phyloP scores from a whole-genome alignment of 352 stramenopile genomes.

The Phytophthora nicotianae region DNA sequence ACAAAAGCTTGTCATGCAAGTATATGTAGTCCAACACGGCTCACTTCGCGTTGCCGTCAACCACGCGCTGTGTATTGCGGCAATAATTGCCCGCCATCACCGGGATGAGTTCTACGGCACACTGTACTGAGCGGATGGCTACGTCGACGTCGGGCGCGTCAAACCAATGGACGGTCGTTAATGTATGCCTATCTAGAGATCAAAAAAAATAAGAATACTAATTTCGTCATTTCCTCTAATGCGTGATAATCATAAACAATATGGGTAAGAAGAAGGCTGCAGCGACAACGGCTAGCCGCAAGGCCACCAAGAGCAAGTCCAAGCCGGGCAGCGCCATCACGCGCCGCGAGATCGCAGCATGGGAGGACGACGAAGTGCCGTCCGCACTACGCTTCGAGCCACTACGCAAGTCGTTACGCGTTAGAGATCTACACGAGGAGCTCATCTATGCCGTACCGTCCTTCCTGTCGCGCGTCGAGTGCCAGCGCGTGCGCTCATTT shows the following conservation, averaged over 20 bases:
- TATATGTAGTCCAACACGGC: too few relatives aligned
- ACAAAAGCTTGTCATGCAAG: too few relatives aligned
- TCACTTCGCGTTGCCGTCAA: too few relatives aligned
- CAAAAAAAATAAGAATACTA: not conserved
- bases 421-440: conserved; percentile 51
- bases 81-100: not conserved
- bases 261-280: conserved; percentile 34
- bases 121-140: too few relatives aligned
- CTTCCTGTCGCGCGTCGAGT: conserved; percentile 71
- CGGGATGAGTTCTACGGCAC: conserved; percentile 3
- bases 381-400: conserved; percentile 55
- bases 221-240: conserved; percentile 1
- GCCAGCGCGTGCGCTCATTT: conserved; percentile 63
- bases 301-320: conserved; percentile 23
- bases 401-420: conserved; percentile 37
- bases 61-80: not conserved
- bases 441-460: conserved; percentile 70
- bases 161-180: conserved; percentile 6
- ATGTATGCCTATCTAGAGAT: not conserved
- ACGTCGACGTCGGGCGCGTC: conserved; percentile 12
- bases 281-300: conserved; percentile 3
- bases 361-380: conserved; percentile 37
- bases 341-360: conserved; percentile 20
- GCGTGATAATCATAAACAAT: conserved; percentile 1
- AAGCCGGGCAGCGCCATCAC: conserved; percentile 22